A percentile compares a stretch with the other conserved stretches of the same genome.
Conservation (phyloP, 129 eudicot species). For the Tagetes patula region DNA sequence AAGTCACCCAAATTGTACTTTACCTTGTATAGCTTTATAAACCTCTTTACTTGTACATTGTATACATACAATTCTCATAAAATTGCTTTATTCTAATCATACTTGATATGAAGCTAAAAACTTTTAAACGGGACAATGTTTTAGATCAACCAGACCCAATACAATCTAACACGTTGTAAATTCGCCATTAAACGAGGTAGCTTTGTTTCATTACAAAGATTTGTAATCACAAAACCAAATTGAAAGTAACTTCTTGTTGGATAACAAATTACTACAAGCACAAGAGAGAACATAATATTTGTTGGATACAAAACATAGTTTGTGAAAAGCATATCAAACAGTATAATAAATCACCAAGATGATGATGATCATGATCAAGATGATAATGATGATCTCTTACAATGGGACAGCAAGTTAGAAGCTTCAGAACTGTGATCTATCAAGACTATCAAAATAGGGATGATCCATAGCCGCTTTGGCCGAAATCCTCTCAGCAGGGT, state of each 20-base stretch:
- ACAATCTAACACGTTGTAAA: not conserved
- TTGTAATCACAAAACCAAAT: conserved; percentile 3
- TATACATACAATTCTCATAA: not conserved
- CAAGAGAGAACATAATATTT: not conserved
- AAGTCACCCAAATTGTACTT: not conserved
- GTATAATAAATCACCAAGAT: conserved; percentile 65
- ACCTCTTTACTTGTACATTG: not conserved
- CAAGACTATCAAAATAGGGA: conserved; percentile 75
- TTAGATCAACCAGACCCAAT: not conserved
- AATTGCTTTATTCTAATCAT: not conserved
- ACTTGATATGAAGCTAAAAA: not conserved
- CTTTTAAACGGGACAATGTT: not conserved
- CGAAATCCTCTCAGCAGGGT: conserved; percentile 85
- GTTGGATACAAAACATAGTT: conserved; percentile 9
- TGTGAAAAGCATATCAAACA: conserved; percentile 19
- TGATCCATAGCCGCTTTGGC: conserved; percentile 94
- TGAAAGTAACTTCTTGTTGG: conserved; percentile 8
- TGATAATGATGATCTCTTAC: conserved; percentile 53
- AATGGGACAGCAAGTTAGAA: not conserved
- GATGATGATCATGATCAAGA: conserved; percentile 76
- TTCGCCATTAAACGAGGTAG: not conserved
- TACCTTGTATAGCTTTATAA: not conserved
- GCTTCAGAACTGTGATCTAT: conserved; percentile 73
- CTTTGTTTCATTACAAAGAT: not conserved
- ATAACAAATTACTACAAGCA: not conserved